Evolutionary conservation across 129 eudicot species (phyloP).

Genomic region (Flaveria sonorensis): DNA sequence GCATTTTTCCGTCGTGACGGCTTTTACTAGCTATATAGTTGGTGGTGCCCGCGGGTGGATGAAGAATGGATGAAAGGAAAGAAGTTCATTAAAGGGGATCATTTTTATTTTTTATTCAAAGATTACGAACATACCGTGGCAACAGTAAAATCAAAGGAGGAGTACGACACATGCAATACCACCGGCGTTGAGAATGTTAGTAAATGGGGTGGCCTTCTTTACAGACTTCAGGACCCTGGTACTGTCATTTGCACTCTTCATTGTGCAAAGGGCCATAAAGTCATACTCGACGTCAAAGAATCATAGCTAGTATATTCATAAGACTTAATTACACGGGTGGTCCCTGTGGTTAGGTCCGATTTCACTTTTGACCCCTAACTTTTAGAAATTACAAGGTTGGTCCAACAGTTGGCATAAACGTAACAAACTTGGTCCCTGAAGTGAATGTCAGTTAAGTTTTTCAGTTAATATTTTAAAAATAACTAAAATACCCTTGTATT

Average conservation of each 20-base stretch:
- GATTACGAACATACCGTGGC: background rate
- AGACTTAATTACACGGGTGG: too few relatives aligned
- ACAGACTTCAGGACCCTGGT: background rate
- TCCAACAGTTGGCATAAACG: too few relatives aligned
- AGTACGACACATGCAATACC: background rate
- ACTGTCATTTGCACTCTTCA: background rate
- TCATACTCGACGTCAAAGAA: background rate
- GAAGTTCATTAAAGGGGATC: background rate
- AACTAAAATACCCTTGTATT: too few relatives aligned
- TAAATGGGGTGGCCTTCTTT: too few relatives aligned
- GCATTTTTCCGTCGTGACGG: background rate
- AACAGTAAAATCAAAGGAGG: background rate
- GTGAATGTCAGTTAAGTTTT: too few relatives aligned
- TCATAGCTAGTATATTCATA: background rate
- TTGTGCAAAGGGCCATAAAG: background rate
- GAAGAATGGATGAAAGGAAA: background rate
- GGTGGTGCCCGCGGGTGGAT: background rate
- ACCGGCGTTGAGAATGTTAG: too few relatives aligned
- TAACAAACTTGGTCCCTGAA: too few relatives aligned
- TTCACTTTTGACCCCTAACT: too few relatives aligned
- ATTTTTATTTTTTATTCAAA: background rate
- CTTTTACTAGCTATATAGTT: background rate
- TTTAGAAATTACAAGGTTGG: too few relatives aligned
- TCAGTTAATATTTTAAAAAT: too few relatives aligned
- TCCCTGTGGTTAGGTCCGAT: too few relatives aligned